These are phyloP conservation scores for Holtermannia corniformis DNA, from an alignment of 768 basidiomycete species.

Conservation along the genomic window DNA sequence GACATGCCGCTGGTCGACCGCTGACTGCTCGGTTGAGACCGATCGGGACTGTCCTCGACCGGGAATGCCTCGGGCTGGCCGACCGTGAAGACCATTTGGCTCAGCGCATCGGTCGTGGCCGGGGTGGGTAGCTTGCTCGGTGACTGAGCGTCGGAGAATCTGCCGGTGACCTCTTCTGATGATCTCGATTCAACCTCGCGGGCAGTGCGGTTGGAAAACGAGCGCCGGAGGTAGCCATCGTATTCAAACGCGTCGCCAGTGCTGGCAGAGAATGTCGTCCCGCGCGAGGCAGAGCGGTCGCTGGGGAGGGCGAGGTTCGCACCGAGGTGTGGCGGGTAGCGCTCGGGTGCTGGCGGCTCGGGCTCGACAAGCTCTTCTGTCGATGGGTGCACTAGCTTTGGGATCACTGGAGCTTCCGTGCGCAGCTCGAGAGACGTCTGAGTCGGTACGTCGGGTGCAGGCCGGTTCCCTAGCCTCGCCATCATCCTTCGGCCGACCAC, in stretches of 20 bases:
- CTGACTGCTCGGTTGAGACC: not conserved
- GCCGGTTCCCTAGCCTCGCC: constrained; percentile 22
- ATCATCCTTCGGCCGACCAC: constrained; percentile 42
- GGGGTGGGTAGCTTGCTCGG: too few relatives aligned
- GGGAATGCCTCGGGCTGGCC: too few relatives aligned
- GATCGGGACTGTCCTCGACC: too few relatives aligned
- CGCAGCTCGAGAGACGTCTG: too few relatives aligned
- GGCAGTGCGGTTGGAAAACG: constrained; percentile 27
- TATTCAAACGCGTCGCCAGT: constrained; percentile 33
- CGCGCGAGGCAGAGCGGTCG: constrained; percentile 27
- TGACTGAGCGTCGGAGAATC: constrained; percentile 17
- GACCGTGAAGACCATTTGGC: constrained; percentile 28
- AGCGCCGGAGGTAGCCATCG: constrained; percentile 31
- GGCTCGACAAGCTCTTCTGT: not conserved
- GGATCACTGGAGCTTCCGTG: not conserved
- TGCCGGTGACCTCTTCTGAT: constrained; percentile 14
- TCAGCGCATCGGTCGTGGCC: constrained; percentile 16
- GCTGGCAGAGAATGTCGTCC: constrained; percentile 19
- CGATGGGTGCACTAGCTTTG: not conserved
- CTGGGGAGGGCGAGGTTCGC: constrained; percentile 5
- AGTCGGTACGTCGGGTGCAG: constrained; percentile 1
- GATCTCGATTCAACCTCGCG: constrained; percentile 4
- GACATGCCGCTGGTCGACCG: constrained; percentile 27
- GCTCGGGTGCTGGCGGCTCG: not conserved
- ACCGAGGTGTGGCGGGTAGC: constrained; percentile 3